Base-by-base conservation (phyloP, 2,329 filamentous ascomycete species). In the Fusarium nematophilum region DNA sequence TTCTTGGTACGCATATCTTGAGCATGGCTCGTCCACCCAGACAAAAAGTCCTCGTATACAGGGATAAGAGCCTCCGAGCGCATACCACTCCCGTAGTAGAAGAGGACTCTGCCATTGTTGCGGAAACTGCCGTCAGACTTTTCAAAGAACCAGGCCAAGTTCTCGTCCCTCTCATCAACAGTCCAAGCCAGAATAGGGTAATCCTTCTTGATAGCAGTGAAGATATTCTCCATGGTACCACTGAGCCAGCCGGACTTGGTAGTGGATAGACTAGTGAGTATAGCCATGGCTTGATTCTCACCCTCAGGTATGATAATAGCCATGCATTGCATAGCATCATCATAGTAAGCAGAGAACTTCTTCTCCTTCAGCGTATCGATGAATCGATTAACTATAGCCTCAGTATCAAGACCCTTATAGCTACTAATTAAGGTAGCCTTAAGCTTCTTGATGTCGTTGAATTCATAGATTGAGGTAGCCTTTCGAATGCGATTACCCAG, bases 121-220 rank as follows among this genome's bases (percentile, higher is more conserved):
- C 90, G 92, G 69, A 97, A 85, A 76, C 92, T 97, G 52, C 95
- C 94, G 67, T 97, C 93, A 9, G 94, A 90, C 83, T 97, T 97
- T 77, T 97, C 93, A 67, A 96, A 96, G 82, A 98, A 97, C 95
- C 94, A 98, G 9, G 92, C 93, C 69, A 98, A 82, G 75, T 98
- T 97, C 83, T 98, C 94, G 69, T 98, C 93, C 66, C 96, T 90
- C 71, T 93, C 90, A 79, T 91, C 94, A 57, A 97, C 94, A n/a
- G 93, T 96, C 94, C 93, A 99, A 62, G 92, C 90, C 64, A 98
- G 83, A 78, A 90, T 92, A 50, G 93, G 88, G 75, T 93, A 90
- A 72, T 97, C 94, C 77, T 96, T 96, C 83, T 94, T 96, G 75
- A 98, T 91, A 60, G 91, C 90, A 62, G 90, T 86, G 75, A 98